Conservation (phyloP, 2,329 filamentous ascomycete species). For the Neocucurbitaria cava region DNA sequence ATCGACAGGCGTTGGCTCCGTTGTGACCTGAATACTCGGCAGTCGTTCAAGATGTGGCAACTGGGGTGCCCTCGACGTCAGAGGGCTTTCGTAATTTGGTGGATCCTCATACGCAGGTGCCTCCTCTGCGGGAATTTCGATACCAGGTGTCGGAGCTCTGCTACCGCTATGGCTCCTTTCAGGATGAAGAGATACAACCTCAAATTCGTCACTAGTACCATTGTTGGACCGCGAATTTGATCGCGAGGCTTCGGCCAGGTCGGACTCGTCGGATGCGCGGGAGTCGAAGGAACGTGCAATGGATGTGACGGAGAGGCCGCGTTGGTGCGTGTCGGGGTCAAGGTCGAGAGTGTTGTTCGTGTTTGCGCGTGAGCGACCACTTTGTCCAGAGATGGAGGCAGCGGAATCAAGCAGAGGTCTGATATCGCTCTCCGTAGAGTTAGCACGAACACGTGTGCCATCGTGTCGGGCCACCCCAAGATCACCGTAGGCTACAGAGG, state of each 20-base stretch:
- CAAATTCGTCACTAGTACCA: constrained; percentile 48
- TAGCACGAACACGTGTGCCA: constrained; percentile 75
- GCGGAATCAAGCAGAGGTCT: constrained; percentile 75
- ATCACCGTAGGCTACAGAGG: constrained; percentile 78
- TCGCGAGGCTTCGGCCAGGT: constrained; percentile 34
- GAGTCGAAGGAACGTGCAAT: constrained; percentile 46
- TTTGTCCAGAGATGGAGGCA: constrained; percentile 63
- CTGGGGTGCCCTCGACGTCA: constrained; percentile 38
- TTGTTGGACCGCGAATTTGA: constrained; percentile 25
- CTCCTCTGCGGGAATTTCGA: constrained; percentile 38
- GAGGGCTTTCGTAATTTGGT: constrained; percentile 57
- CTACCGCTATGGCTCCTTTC: constrained; percentile 43
- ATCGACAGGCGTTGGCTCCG: constrained; percentile 38
- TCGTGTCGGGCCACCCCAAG: constrained; percentile 79
- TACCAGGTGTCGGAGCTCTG: constrained; percentile 26
- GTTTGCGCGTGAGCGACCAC: constrained; percentile 28
- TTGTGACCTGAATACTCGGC: constrained; percentile 54
- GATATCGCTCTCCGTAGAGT: constrained; percentile 75
- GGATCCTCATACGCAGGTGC: constrained; percentile 56
- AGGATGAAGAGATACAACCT: constrained; percentile 51
- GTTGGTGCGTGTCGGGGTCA: constrained; percentile 44
- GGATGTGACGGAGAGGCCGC: constrained; percentile 54
- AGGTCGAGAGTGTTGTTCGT: constrained; percentile 37
- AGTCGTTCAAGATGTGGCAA: constrained; percentile 50
- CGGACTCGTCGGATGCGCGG: constrained; percentile 47